Evolutionary conservation across 148 eudicot genomes (phyloP), one percentile per base, ranked within the genome.

Genomic region (Dysphania ambrosioides): DNA sequence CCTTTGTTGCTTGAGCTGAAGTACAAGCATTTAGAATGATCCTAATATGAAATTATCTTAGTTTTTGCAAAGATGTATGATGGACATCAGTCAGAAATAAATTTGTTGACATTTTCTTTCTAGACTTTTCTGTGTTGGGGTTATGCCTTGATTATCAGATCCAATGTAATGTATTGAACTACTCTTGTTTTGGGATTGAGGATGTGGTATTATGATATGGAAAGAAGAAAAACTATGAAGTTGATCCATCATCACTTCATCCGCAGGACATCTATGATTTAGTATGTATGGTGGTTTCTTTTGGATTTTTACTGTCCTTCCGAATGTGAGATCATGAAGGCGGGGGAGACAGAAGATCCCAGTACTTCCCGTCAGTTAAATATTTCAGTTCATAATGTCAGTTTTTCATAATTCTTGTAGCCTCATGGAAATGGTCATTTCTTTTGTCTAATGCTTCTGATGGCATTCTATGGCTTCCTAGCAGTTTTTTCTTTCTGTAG

Each of bases 381-480:
- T 18, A 64, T 7, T 1, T 64, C 4, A 36, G 42, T 19, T 32
- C 29, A 38, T 66, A 21, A 13, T 29, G 59, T 32, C 31, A 49
- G 29, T 32, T 26, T 29, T 61, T 60, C 19, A 53, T 2, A 62
- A 53, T n/a, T 62, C 26, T 69, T 27, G 56, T 67, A 61, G 38
- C 70, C 77, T 64, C 59, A 64, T 64, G 56, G 71, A 36, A 13
- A 41, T 60, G 18, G 30, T 31, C 6, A 69, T 51, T 24, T 34
- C 15, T 16, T 31, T 49, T 44, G 71, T 53, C 60, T 63, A 40
- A 70, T 70, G 57, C 41, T 38, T 66, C 38, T 31, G 55, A 27
- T 56, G 74, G 53, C 75, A 75, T 31, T 70, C 21, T 41, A 27
- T 65, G 57, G 60, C 61, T 70, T 65, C 40, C 71, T 53, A 24